phyloP scores from a whole-genome alignment of 169 alveolate genomes.

The Plasmodium knowlesi region DNA sequence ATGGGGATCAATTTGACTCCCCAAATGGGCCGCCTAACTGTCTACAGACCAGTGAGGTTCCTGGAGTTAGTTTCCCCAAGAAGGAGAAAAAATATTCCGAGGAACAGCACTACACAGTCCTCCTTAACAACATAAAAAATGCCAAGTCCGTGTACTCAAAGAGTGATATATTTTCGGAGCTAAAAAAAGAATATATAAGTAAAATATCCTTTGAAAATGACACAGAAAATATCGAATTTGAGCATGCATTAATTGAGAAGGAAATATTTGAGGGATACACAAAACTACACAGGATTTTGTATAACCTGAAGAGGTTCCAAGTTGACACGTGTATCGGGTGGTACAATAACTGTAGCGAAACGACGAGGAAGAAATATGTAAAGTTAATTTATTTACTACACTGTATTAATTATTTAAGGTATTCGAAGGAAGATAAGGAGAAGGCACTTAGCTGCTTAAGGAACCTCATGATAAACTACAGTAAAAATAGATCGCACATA shows the following conservation, averaged over 20 bases:
- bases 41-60: not conserved
- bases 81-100: not conserved
- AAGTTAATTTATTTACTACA: conserved; percentile 41
- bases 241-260: conserved; percentile 45
- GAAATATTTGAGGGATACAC: conserved; percentile 62
- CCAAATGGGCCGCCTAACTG: not conserved
- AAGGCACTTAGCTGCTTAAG: conserved; percentile 49
- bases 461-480: conserved; percentile 48
- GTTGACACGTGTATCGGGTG: conserved; percentile 52
- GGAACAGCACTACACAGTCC: not conserved
- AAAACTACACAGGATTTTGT: conserved; percentile 38
- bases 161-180: not conserved
- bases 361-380: conserved; percentile 30
- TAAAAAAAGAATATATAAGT: conserved; percentile 49
- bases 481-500: conserved; percentile 51
- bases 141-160: not conserved
- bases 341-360: conserved; percentile 48
- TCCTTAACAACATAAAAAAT: conserved; percentile 23
- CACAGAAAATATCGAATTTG: conserved; percentile 17
- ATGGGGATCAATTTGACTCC: not conserved
- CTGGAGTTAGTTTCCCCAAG: not conserved
- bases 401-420: conserved; percentile 46
- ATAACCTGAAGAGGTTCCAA: conserved; percentile 31
- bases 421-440: conserved; percentile 43
- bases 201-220: conserved; percentile 28